These are phyloP conservation scores for Geranomyces michiganensis DNA, from an alignment of 192 early-diverging fungal species.

Conservation along the genomic window DNA sequence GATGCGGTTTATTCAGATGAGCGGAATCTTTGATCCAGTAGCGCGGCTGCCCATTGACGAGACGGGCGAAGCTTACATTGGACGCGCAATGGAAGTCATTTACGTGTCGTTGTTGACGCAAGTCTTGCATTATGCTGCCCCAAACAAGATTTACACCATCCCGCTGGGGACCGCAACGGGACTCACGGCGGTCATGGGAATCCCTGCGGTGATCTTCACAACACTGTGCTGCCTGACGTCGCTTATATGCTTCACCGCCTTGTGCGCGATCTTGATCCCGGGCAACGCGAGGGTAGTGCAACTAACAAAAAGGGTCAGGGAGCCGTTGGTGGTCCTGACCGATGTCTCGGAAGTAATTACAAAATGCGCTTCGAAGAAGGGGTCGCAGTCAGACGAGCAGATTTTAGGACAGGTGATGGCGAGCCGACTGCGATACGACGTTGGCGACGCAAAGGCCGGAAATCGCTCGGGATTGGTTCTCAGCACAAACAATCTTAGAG, in stretches of 20 bases:
- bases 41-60: neutral
- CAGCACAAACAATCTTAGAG: neutral
- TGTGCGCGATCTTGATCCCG: slow-evolving; percentile 9
- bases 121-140: slow-evolving; percentile 1
- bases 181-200: slow-evolving; percentile 2
- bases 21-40: neutral
- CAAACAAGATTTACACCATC: neutral
- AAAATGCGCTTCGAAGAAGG: neutral
- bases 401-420: neutral
- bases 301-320: neutral
- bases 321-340: neutral
- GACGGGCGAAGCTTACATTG: neutral
- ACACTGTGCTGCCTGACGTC: slow-evolving; percentile 4
- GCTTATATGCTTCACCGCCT: neutral
- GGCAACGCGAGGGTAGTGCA: neutral
- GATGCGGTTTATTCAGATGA: neutral
- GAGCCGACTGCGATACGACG: neutral
- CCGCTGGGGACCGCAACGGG: slow-evolving; percentile 4
- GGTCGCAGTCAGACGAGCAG: neutral
- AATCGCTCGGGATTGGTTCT: slow-evolving; percentile 1
- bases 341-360: neutral
- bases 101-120: neutral
- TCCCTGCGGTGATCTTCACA: neutral
- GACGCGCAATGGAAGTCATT: neutral
- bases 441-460: neutral